phyloP scores from a whole-genome alignment of 176 grass and related monocot genomes.

The Pharus latifolius region DNA sequence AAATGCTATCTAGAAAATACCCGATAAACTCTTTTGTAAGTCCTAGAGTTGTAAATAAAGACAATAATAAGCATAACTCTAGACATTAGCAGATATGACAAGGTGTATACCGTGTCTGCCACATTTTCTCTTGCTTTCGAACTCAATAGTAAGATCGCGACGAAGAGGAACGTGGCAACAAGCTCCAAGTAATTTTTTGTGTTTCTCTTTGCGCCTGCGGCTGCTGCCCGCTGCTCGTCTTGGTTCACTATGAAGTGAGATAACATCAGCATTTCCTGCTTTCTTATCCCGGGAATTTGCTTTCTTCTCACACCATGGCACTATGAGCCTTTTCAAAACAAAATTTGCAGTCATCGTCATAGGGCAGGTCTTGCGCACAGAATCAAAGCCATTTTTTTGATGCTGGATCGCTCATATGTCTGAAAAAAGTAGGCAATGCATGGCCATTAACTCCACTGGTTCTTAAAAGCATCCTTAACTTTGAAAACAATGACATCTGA shows the following conservation, averaged over 20 bases:
- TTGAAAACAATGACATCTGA: constrained; percentile 27
- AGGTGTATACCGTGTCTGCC: no score
- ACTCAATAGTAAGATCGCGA: no score
- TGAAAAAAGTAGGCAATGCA: constrained; percentile 7
- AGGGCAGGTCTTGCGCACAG: constrained; percentile 45
- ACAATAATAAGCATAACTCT: no score
- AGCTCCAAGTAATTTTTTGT: no score
- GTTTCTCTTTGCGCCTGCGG: no score
- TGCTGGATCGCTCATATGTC: constrained; percentile 53
- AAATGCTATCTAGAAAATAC: no score
- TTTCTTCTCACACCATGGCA: constrained; percentile 45
- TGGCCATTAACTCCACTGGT: background rate
- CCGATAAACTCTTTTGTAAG: no score
- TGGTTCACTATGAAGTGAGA: constrained; percentile 27
- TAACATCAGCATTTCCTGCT: constrained; percentile 20
- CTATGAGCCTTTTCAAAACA: constrained; percentile 43
- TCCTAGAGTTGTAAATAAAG: no score
- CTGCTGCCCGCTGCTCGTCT: constrained; percentile 32
- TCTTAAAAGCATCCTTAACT: background rate
- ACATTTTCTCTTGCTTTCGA: no score
- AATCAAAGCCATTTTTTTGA: constrained; percentile 51
- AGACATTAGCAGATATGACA: no score
- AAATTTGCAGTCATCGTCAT: constrained; percentile 45
- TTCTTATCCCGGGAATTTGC: constrained; percentile 19
- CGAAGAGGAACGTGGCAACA: no score